Evolutionary conservation across 257 asterid species (phyloP).

Genomic region (Solanum arcanum): DNA sequence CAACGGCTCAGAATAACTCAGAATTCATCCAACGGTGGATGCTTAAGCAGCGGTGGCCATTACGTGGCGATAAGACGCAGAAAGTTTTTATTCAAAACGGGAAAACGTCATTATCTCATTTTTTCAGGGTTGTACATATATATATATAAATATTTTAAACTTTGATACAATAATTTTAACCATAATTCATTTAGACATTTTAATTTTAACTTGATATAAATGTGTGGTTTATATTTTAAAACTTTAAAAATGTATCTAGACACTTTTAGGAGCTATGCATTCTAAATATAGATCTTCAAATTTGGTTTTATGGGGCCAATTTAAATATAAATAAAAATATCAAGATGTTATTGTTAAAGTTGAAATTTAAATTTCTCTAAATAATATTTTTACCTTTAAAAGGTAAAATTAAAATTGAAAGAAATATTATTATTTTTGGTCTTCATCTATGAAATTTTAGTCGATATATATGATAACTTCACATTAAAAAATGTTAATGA

Average conservation of each 20-base stretch:
- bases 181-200: not conserved
- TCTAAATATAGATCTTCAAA: too few relatives aligned
- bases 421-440: too few relatives aligned
- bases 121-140: not conserved
- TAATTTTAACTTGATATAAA: not conserved
- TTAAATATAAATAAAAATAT: not conserved
- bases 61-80: conserved; percentile 12
- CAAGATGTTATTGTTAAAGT: not conserved
- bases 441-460: too few relatives aligned
- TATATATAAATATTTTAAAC: too few relatives aligned
- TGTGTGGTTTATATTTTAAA: not conserved
- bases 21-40: not conserved
- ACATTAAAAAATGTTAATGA: not conserved
- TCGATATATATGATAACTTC: too few relatives aligned
- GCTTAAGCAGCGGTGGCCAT: not conserved
- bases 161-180: not conserved
- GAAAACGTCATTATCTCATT: not conserved
- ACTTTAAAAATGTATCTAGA: not conserved
- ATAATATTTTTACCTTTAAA: too few relatives aligned
- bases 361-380: not conserved
- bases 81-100: not conserved
- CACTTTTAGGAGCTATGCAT: too few relatives aligned
- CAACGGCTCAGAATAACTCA: not conserved
- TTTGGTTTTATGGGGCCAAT: not conserved
- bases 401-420: too few relatives aligned